Evolutionary conservation across 1,284 basidiomycete genomes (phyloP).

Genomic region (Schizophyllum commune): DNA sequence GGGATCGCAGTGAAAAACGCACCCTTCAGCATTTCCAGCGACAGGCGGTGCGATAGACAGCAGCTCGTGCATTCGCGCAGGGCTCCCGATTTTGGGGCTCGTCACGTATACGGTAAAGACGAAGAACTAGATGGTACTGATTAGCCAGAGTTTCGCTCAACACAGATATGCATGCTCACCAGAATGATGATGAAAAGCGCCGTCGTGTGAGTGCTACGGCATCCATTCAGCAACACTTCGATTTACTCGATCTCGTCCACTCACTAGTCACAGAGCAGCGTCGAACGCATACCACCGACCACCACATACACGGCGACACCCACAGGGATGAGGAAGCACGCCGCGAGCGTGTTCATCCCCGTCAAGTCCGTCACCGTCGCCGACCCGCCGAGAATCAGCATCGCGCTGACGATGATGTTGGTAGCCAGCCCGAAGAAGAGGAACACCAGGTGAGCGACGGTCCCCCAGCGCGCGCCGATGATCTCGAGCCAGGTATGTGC

Average conservation of each 20-base stretch:
- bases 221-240: conserved; percentile 14
- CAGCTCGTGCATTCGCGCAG: conserved; percentile 49
- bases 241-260: conserved; percentile 19
- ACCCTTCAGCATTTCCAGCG: conserved; percentile 45
- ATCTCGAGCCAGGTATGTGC: conserved; percentile 54
- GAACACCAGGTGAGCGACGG: conserved; percentile 64
- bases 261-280: conserved; percentile 52
- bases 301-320: conserved; percentile 55
- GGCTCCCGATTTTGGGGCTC: conserved; percentile 52
- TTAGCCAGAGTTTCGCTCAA: neutral
- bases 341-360: conserved; percentile 78
- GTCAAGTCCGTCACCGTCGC: conserved; percentile 77
- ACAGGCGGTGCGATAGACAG: conserved; percentile 45
- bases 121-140: conserved; percentile 17
- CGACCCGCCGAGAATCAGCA: conserved; percentile 59
- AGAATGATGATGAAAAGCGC: conserved; percentile 80
- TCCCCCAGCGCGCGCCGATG: conserved; percentile 67
- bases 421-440: conserved; percentile 76
- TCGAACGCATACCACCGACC: conserved; percentile 57
- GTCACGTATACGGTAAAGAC: conserved; percentile 75
- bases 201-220: conserved; percentile 62
- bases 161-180: conserved; percentile 24
- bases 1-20: neutral
- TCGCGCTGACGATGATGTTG: conserved; percentile 67
- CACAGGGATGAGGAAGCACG: conserved; percentile 69